Base-by-base conservation (phyloP, 345 rosid species). In the Geranium rotundifolium region DNA sequence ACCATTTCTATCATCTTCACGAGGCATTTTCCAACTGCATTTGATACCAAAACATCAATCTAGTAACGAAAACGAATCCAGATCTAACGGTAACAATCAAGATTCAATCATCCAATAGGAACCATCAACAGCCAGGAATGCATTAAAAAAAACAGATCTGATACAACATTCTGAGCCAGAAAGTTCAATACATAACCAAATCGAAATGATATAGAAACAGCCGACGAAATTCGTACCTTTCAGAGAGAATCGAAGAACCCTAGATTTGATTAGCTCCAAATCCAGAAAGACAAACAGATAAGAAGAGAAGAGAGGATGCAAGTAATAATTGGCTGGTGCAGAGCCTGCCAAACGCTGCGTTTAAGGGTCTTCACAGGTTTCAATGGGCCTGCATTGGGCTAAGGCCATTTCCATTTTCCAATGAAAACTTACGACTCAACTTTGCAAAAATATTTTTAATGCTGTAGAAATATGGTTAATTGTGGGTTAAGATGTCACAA, bases 1-100 rank as follows among this genome's bases (percentile, higher is more conserved):
- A 64, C 81, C 73, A 58, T 78, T 77, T 18, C 90, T 84, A 55
- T 87, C 95, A 69, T 85, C 90, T 69, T 83, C 66, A 1, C 91
- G 85, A 37, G 95, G 95, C 95, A 87, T 87, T 41, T 41, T 41
- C 50, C 10, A 41, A 13, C 50, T 41, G 14, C 50, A 41, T 4
- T 41, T 12, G 50, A 13, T 12, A 41, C 50, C 9, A 41, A 41
- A 6, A 41, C 9, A 41, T 41, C 50, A 12, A 5, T 41, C 50
- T 41, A 13, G 5, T 9, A 41, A 12, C 50, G 50, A 41, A 41
- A 41, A 9, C 1, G 13, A 1, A 41, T 4, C 9, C 14, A 6
- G 14, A 41, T 41, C 50, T 41, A 6, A 9, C 50, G 50, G 12
- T 3, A 41, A 41, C 50, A 41, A 41, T 5, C 8, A 34, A 8